Conservation (phyloP, 495 filamentous ascomycete species). For the Hypoxylon crocopeplum region DNA sequence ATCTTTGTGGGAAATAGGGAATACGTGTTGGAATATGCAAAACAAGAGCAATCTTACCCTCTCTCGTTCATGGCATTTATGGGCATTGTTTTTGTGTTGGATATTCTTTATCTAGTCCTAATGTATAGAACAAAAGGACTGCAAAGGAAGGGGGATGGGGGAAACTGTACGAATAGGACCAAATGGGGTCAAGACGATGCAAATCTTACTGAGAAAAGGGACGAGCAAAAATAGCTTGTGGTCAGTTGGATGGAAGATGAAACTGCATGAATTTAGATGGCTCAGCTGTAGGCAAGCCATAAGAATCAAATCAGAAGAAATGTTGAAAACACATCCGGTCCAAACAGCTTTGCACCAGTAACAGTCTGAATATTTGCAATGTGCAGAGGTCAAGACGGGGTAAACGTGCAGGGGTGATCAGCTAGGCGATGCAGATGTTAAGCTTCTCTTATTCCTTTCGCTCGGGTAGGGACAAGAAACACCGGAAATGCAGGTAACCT, state of each 20-base stretch:
- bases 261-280: constrained; percentile 16
- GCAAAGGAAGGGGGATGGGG: constrained; percentile 18
- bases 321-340: background rate
- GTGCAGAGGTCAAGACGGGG: background rate
- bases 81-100: constrained; percentile 7
- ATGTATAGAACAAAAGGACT: constrained; percentile 41
- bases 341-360: background rate
- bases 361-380: background rate
- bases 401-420: constrained; percentile 6
- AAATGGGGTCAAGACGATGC: constrained; percentile 7
- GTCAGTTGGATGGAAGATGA: constrained; percentile 29
- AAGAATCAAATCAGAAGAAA: constrained; percentile 13
- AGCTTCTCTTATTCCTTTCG: constrained; percentile 13
- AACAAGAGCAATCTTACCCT: constrained; percentile 36
- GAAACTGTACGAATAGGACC: constrained; percentile 27
- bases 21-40: constrained; percentile 23
- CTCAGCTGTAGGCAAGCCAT: constrained; percentile 10
- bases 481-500: constrained; percentile 33
- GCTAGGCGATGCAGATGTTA: constrained; percentile 6
- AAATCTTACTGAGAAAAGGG: constrained; percentile 8
- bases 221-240: constrained; percentile 7
- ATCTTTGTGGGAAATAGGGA: constrained; percentile 10
- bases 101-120: constrained; percentile 25
- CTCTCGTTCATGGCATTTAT: constrained; percentile 28
- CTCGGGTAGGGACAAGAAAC: constrained; percentile 25